Conservation (phyloP, 225 moss, liverwort and hornwort genomes). For the Physcomitrium patens region DNA sequence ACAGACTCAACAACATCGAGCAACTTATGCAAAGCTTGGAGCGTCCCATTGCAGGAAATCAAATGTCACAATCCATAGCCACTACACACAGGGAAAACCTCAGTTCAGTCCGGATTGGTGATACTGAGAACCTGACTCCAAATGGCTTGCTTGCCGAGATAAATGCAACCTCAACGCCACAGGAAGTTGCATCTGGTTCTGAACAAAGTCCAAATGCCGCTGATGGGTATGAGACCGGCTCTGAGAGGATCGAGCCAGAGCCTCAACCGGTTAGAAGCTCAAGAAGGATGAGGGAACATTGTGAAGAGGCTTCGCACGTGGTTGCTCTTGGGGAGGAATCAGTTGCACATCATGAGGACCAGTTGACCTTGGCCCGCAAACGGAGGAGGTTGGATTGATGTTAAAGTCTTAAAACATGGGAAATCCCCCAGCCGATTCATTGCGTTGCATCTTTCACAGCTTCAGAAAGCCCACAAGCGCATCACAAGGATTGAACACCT, state of each 20-base stretch:
- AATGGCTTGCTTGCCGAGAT: conserved; percentile 31
- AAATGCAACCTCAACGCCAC: conserved; percentile 15
- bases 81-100: conserved; percentile 8
- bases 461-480: not conserved
- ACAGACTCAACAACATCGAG: conserved; percentile 47
- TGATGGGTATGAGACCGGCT: conserved; percentile 16
- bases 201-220: conserved; percentile 26
- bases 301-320: conserved; percentile 41
- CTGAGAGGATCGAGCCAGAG: conserved; percentile 25
- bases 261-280: conserved; percentile 32
- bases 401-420: not conserved
- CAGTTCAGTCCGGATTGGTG: conserved; percentile 23
- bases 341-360: conserved; percentile 33
- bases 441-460: not conserved
- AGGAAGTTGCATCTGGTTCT: conserved; percentile 21
- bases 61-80: conserved; percentile 4
- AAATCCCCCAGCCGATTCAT: not conserved
- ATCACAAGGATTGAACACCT: not conserved
- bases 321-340: conserved; percentile 31
- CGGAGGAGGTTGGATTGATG: conserved; percentile 40
- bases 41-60: conserved; percentile 20
- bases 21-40: conserved; percentile 47
- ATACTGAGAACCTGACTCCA: conserved; percentile 23
- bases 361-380: conserved; percentile 38
- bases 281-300: conserved; percentile 41